These are phyloP conservation scores for Malassezia furfur DNA, from an alignment of 1,284 basidiomycete genomes.

Conservation along the genomic window DNA sequence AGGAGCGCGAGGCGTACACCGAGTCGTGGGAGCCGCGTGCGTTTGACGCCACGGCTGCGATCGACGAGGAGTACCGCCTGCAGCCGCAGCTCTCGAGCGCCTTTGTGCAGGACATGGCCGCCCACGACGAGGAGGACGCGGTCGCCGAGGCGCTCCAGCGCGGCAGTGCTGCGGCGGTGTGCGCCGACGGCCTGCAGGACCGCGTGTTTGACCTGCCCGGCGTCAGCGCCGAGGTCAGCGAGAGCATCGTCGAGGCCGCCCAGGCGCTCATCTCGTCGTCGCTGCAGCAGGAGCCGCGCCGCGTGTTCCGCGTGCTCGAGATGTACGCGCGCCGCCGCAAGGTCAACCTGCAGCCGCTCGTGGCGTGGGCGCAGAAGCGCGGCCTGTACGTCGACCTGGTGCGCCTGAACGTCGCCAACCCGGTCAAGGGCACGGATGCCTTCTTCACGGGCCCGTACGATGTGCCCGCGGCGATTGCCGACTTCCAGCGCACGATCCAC, in stretches of 20 bases:
- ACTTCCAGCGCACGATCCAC: conserved; percentile 10
- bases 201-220: conserved; percentile 11
- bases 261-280: conserved; percentile 14
- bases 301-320: conserved; percentile 18
- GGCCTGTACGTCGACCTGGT: conserved; percentile 16
- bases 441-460: conserved; percentile 19
- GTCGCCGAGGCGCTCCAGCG: conserved; percentile 2
- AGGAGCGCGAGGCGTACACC: conserved; percentile 14
- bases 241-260: neutral
- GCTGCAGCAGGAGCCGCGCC: conserved; percentile 4
- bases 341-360: conserved; percentile 14
- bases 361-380: conserved; percentile 10
- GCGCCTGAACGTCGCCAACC: conserved; percentile 14
- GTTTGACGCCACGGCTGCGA: conserved; percentile 1
- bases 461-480: conserved; percentile 2
- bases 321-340: conserved; percentile 17
- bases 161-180: neutral
- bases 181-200: conserved; percentile 11
- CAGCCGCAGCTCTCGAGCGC: neutral
- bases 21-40: conserved; percentile 18
- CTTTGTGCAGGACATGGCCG: conserved; percentile 6
- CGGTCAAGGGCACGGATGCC: conserved; percentile 4
- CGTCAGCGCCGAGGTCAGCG: conserved; percentile 3
- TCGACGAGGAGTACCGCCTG: conserved; percentile 4
- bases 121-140: conserved; percentile 7